Percentiles rank a stretch among this genome's conserved stretches.
These are phyloP conservation scores for Gossypium bickii DNA, from an alignment of 345 rosid genomes.

Conservation along the genomic window DNA sequence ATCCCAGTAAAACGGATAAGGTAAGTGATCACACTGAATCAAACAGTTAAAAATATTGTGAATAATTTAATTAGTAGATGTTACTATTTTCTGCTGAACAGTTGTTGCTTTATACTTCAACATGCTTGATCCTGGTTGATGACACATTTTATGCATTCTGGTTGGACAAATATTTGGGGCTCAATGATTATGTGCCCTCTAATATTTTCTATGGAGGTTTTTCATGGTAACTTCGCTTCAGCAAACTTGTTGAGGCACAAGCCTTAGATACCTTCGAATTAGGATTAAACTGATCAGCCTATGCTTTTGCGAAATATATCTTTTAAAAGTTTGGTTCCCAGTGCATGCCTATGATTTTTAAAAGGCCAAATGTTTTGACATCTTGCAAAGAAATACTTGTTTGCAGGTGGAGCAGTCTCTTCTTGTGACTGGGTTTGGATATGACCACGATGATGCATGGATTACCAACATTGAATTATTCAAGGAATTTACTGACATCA, in stretches of 20 bases:
- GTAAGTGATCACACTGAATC: conserved; percentile 32
- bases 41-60: not conserved
- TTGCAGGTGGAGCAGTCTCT: conserved; percentile 85
- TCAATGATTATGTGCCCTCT: not conserved
- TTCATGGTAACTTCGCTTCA: not conserved
- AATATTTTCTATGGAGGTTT: conserved; percentile 6
- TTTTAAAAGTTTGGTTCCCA: not conserved
- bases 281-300: not conserved
- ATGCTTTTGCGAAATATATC: not conserved
- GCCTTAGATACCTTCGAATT: not conserved
- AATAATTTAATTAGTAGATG: not conserved
- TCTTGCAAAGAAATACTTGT: not conserved
- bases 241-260: not conserved
- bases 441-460: conserved; percentile 95
- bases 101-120: not conserved
- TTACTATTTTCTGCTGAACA: not conserved
- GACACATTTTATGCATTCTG: conserved; percentile 3
- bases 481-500: conserved; percentile 89
- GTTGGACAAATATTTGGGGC: not conserved
- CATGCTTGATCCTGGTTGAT: not conserved
- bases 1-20: conserved; percentile 64
- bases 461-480: conserved; percentile 77
- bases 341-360: conserved; percentile 2
- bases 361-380: not conserved
- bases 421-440: conserved; percentile 96